Evolutionary conservation across 805 yeast species (phyloP), one percentile per base, ranked within the genome.

Genomic region (Yamadazyma laniorum): DNA sequence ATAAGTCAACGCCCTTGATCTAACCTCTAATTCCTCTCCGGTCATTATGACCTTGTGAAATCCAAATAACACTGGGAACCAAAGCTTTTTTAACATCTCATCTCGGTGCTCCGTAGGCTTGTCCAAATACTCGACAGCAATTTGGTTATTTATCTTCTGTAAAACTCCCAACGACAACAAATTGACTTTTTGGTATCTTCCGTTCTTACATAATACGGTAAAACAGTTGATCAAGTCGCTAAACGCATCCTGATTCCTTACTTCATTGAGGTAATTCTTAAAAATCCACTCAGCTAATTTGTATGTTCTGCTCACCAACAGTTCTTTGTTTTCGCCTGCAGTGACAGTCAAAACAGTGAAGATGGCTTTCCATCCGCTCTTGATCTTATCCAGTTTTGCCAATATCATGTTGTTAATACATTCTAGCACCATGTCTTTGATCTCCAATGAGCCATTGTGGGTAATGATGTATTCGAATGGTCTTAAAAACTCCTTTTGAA

Each of bases 281-380:
- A 77, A 78, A 22, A 89, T 80, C 56, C 74, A 69, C 41, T 74
- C 75, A 3, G 82, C 77, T 54, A 84, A 70, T 19, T 77, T 74
- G 56, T 74, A 84, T 0, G 90, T 80, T 42, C 79, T 79, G 29
- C 63, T 55, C 0, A 87, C 90, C 43, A 85, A 65, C 5, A 71
- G 49, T 48, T 80, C 89, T 39, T 70, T 68, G 19, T 65, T 62
- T 15, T 76, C 80, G 33, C 65, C 67, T 3, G 95, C 91, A 4
- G 95, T 88, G 35, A 74, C 80, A 4, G 82, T 77, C 46, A 91
- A 75, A 2, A 87, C 84, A 18, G 80, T 84, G 52, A 93, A 79
- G 37, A 95, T 81, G 0, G 98, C 81, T 43, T 77, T 78, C 99
- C 99, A 93, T 32, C 99, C 99, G 14, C 97, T 89, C 55, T 79